phyloP scores from a whole-genome alignment of 2,329 filamentous ascomycete genomes.

The Cordyceps fumosorosea region DNA sequence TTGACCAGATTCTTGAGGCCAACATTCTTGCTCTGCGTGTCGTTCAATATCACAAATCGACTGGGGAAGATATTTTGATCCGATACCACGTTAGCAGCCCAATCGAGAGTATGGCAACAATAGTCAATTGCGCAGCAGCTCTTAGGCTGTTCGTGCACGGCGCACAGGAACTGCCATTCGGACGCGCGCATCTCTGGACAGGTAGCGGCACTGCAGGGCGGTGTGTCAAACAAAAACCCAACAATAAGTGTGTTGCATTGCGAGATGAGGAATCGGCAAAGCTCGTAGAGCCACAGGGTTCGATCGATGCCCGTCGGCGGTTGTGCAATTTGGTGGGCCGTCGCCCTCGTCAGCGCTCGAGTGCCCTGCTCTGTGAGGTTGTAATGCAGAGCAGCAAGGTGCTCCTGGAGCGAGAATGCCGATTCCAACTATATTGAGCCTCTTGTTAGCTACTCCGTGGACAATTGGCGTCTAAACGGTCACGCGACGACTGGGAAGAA shows the following conservation, averaged over 20 bases:
- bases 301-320: conserved; percentile 77
- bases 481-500: not conserved
- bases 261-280: conserved; percentile 90
- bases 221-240: conserved; percentile 84
- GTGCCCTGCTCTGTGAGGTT: conserved; percentile 64
- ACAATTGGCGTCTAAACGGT: not conserved
- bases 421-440: conserved; percentile 69
- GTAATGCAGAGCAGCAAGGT: conserved; percentile 87
- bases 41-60: conserved; percentile 55
- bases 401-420: conserved; percentile 94
- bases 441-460: conserved; percentile 9
- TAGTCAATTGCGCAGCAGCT: conserved; percentile 98
- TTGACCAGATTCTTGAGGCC: conserved; percentile 84
- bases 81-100: conserved; percentile 90
- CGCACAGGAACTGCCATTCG: conserved; percentile 98
- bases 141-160: conserved; percentile 93
- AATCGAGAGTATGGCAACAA: conserved; percentile 97
- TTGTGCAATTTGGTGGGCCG: conserved; percentile 68
- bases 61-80: conserved; percentile 94
- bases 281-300: conserved; percentile 93
- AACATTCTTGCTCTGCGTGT: conserved; percentile 52
- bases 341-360: conserved; percentile 66
- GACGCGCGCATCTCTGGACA: conserved; percentile 98
- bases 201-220: conserved; percentile 79
- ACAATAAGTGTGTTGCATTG: conserved; percentile 91